Base-by-base conservation (phyloP, 1,284 basidiomycete genomes). In the Lentinus polychrous region DNA sequence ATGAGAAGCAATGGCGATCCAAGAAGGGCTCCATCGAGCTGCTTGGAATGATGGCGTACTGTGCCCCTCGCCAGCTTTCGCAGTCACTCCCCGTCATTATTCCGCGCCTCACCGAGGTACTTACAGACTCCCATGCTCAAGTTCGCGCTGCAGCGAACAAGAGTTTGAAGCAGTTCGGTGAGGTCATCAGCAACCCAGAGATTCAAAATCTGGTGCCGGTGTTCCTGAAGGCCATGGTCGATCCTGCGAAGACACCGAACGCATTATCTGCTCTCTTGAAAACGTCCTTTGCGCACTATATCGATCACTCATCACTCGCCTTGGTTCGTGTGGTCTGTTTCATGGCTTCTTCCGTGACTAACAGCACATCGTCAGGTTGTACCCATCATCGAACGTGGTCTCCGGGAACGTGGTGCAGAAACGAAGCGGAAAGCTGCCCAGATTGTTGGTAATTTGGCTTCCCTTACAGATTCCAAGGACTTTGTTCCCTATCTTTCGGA, bases 1-100 rank as follows among this genome's bases (percentile, higher is more conserved):
- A 98, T 57, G 96, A 99, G 66, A 98, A 97, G 66, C 96, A 99
- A 65, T 99, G 96, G 96, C 79, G 95, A 23, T 93, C 94, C 1
- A 99, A 99, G 74, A 98, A 98, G 71, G 96, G 79, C 1, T 95
- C 94, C 2, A 97, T 99, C 55, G 96, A 99, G 65, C 71, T 99
- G n/a, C 74, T 99, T 48, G 96, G 96, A 33, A 90, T 94, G 73
- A 99, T 99, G 94, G 96, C 96, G 0, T 99, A 95, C 68, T 96
- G 95, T 68, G 94, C 96, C 5, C 96, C 95, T 2, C 83, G 85
- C 44, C 96, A 99, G 66, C 79, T 99, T 11, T 97, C 96, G 0
- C 75, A 94, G 20, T 98, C 95, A 2, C 76, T 99, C 5, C 96
- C 96, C 1, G 92, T 96, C 41, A 92, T 99, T 64, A 96, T 99